Evolutionary conservation across 352 stramenopile genomes (phyloP).

Genomic region (Bremia lactucae): DNA sequence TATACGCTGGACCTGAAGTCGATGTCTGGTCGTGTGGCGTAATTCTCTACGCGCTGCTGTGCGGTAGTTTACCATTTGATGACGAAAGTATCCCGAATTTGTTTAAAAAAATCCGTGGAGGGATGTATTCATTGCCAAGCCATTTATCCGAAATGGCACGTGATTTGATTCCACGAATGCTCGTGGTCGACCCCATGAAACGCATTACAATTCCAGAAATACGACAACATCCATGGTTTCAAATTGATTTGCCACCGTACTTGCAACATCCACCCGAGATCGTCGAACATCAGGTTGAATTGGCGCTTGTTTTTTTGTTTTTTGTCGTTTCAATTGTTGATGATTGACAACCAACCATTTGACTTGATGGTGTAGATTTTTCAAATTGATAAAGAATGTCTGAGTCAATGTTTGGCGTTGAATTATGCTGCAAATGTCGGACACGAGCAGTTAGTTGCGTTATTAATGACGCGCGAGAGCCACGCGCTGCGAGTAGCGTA

Average conservation of each 20-base stretch:
- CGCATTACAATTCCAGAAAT: constrained; percentile 98
- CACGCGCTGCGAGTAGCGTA: constrained; percentile 90
- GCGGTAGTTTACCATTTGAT: constrained; percentile 96
- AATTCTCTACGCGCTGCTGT: constrained; percentile 98
- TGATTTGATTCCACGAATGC: constrained; percentile 96
- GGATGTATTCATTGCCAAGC: constrained; percentile 96
- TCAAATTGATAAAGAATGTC: constrained; percentile 71
- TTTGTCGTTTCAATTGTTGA: too few species aligned
- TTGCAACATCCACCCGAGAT: constrained; percentile 92
- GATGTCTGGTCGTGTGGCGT: constrained; percentile 99
- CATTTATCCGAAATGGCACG: constrained; percentile 93
- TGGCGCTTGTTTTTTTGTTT: too few species aligned
- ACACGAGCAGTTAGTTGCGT: constrained; percentile 44
- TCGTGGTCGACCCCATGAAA: constrained; percentile 99
- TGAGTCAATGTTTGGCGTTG: constrained; percentile 45
- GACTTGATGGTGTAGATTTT: constrained; percentile 35
- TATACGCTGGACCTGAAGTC: constrained; percentile 97
- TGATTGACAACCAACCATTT: too few species aligned
- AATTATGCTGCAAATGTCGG: constrained; percentile 37
- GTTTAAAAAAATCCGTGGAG: constrained; percentile 98
- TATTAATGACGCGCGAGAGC: constrained; percentile 49
- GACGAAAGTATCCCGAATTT: constrained; percentile 98
- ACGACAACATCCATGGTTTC: constrained; percentile 96
- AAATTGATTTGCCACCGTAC: constrained; percentile 96
- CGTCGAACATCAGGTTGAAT: constrained; percentile 89